These are phyloP conservation scores for Komagataella populi DNA, from an alignment of 805 yeast species.

Conservation along the genomic window DNA sequence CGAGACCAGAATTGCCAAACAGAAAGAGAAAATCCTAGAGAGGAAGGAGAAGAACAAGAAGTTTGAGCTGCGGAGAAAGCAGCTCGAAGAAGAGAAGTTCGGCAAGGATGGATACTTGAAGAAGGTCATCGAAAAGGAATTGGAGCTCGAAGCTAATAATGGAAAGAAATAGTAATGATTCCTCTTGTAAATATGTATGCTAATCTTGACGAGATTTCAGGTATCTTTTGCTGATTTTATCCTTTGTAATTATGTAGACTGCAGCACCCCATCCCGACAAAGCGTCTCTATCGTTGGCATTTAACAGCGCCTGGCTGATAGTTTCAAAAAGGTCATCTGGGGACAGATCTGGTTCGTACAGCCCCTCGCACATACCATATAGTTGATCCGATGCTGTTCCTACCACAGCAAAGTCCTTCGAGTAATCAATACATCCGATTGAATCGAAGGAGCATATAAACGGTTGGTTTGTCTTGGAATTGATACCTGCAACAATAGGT, in stretches of 20 bases:
- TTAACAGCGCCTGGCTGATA: slow-evolving; percentile 81
- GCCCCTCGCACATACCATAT: slow-evolving; percentile 96
- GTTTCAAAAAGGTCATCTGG: slow-evolving; percentile 96
- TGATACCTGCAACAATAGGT: slow-evolving; percentile 91
- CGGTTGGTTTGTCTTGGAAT: slow-evolving; percentile 72
- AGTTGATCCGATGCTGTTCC: slow-evolving; percentile 97
- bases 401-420: slow-evolving; percentile 86
- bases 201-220: slow-evolving; percentile 94
- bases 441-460: slow-evolving; percentile 91
- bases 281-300: slow-evolving; percentile 96
- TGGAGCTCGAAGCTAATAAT: slow-evolving; percentile 12
- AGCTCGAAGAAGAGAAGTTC: slow-evolving; percentile 61
- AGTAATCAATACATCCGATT: slow-evolving; percentile 92
- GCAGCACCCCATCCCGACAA: slow-evolving; percentile 98
- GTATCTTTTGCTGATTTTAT: slow-evolving; percentile 75
- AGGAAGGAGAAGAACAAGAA: slow-evolving; percentile 43
- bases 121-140: slow-evolving; percentile 45
- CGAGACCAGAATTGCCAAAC: slow-evolving; percentile 52
- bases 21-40: slow-evolving; percentile 37
- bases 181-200: slow-evolving; percentile 3
- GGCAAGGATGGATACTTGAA: slow-evolving; percentile 65
- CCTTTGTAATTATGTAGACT: slow-evolving; percentile 84
- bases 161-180: background rate
- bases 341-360: slow-evolving; percentile 86
- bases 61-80: slow-evolving; percentile 42